Evolutionary conservation across 805 yeast genomes (phyloP).

Genomic region (Kockiozyma suomiensis): DNA sequence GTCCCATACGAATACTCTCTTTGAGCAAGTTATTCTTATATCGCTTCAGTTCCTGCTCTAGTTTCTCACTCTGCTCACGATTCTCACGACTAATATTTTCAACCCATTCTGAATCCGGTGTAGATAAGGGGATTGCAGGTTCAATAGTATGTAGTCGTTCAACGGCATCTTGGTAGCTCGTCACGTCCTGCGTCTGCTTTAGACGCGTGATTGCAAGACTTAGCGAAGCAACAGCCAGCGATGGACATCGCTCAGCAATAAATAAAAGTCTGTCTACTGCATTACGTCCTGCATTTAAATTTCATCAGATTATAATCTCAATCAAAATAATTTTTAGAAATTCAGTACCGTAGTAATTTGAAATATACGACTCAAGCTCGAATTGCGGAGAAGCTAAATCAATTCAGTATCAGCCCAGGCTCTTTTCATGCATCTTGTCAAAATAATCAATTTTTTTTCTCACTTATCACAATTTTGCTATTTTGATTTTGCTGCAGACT

Average conservation of each 20-base stretch:
- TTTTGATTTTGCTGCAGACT: background rate
- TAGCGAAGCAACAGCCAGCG: slow-evolving; percentile 19
- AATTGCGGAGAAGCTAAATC: slow-evolving; percentile 15
- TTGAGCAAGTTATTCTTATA: slow-evolving; percentile 31
- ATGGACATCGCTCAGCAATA: slow-evolving; percentile 30
- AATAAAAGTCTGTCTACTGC: slow-evolving; percentile 27
- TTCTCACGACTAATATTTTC: slow-evolving; percentile 4
- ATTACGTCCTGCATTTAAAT: slow-evolving; percentile 18
- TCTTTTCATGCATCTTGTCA: background rate
- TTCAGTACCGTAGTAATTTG: slow-evolving; percentile 28
- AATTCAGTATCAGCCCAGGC: background rate
- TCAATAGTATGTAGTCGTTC: slow-evolving; percentile 4
- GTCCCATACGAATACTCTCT: slow-evolving; percentile 33
- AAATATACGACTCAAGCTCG: slow-evolving; percentile 30
- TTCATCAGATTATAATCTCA: background rate
- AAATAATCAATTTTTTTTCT: background rate
- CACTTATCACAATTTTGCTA: background rate
- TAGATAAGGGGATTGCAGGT: slow-evolving; percentile 10
- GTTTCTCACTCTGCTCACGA: slow-evolving; percentile 18
- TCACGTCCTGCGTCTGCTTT: slow-evolving; percentile 17
- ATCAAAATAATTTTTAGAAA: background rate
- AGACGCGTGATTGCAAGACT: slow-evolving; percentile 20
- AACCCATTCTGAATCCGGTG: slow-evolving; percentile 20
- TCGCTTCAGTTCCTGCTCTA: slow-evolving; percentile 31
- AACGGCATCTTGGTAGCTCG: slow-evolving; percentile 24